Conservation (phyloP, 2,329 filamentous ascomycete species). For the Beauveria medogensis region DNA sequence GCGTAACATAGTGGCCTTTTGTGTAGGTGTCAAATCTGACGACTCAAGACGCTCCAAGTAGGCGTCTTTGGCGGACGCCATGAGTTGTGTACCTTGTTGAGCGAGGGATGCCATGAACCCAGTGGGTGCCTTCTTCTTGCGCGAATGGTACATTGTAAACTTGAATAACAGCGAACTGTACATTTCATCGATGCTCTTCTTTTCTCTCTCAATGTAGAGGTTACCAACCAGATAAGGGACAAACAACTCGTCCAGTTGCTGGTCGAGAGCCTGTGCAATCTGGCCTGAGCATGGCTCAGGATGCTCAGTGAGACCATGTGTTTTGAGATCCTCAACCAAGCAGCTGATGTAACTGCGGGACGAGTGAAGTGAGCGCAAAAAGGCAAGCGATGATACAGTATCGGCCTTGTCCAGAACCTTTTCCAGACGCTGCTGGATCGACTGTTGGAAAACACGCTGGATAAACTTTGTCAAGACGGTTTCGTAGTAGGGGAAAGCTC, state of each 20-base stretch:
- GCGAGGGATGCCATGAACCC: slow-evolving; percentile 90
- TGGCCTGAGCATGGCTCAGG: slow-evolving; percentile 85
- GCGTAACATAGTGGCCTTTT: slow-evolving; percentile 82
- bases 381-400: slow-evolving; percentile 84
- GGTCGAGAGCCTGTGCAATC: slow-evolving; percentile 66
- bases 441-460: slow-evolving; percentile 95
- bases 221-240: slow-evolving; percentile 62
- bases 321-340: slow-evolving; percentile 85
- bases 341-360: slow-evolving; percentile 82
- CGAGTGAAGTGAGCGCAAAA: slow-evolving; percentile 82
- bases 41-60: slow-evolving; percentile 86
- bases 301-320: slow-evolving; percentile 89
- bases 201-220: slow-evolving; percentile 63
- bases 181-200: slow-evolving; percentile 64
- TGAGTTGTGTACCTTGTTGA: slow-evolving; percentile 80
- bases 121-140: slow-evolving; percentile 78
- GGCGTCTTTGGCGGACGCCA: slow-evolving; percentile 80
- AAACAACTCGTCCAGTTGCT: slow-evolving; percentile 71
- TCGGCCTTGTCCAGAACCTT: slow-evolving; percentile 94
- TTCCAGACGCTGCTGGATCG: slow-evolving; percentile 90
- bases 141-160: slow-evolving; percentile 89
- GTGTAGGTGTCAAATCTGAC: slow-evolving; percentile 77
- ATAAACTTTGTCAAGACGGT: slow-evolving; percentile 89
- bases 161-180: slow-evolving; percentile 93
- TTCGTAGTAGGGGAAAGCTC: slow-evolving; percentile 93